phyloP scores from a whole-genome alignment of 75 land plant genomes.

The Pinus taeda region DNA sequence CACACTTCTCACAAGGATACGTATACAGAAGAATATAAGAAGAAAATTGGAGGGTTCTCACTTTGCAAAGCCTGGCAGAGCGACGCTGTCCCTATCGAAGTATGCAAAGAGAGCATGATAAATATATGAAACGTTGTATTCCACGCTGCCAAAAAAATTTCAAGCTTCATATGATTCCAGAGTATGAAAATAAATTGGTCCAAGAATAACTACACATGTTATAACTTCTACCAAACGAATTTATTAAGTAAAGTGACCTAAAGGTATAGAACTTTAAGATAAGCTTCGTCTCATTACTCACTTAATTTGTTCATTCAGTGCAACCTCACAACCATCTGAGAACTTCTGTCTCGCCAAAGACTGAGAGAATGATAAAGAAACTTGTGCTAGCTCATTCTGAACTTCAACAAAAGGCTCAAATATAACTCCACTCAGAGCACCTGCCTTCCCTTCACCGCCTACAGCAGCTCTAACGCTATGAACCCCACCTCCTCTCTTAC shows the following conservation, averaged over 20 bases:
- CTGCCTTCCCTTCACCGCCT: not conserved
- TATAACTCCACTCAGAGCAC: slow-evolving; percentile 52
- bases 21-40: too few species aligned
- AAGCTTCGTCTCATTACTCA: not conserved
- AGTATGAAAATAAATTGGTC: too few species aligned
- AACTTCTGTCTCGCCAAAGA: slow-evolving; percentile 84
- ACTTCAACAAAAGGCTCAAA: slow-evolving; percentile 92
- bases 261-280: too few species aligned
- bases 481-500: not conserved
- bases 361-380: slow-evolving; percentile 43
- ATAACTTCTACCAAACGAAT: too few species aligned
- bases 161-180: too few species aligned
- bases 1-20: too few species aligned
- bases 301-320: slow-evolving; percentile 16
- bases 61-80: slow-evolving; percentile 84
- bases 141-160: slow-evolving; percentile 68
- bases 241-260: too few species aligned
- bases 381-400: slow-evolving; percentile 59
- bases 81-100: slow-evolving; percentile 91
- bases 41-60: slow-evolving; percentile 13
- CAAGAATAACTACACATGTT: too few species aligned
- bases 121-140: slow-evolving; percentile 87
- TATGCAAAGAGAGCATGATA: slow-evolving; percentile 89
- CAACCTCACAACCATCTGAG: slow-evolving; percentile 63
- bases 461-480: not conserved